A percentile compares a stretch with the other conserved stretches of the same genome.
Conservation (phyloP, 2,329 filamentous ascomycete species). For the Cladosporium oxysporum region DNA sequence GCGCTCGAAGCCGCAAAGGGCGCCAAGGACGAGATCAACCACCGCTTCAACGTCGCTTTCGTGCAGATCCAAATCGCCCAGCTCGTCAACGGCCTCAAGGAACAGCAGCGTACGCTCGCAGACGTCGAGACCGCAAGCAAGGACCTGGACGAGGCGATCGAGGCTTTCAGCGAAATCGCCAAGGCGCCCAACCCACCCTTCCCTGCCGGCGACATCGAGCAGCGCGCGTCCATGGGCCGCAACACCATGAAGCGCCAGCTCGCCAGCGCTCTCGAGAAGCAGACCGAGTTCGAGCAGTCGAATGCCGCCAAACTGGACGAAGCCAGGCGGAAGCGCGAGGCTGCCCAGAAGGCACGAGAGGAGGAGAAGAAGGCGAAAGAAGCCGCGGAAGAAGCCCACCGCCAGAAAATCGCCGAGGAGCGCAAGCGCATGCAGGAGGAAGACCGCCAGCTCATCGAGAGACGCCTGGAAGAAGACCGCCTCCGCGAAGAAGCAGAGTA, state of each 20-base stretch:
- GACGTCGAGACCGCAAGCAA: conserved; percentile 79
- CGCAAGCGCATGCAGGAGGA: conserved; percentile 76
- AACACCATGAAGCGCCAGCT: conserved; percentile 94
- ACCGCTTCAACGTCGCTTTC: conserved; percentile 97
- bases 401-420: conserved; percentile 82
- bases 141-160: conserved; percentile 84
- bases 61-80: conserved; percentile 93
- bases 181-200: conserved; percentile 74
- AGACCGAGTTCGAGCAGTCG: conserved; percentile 89
- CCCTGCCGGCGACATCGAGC: conserved; percentile 85
- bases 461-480: conserved; percentile 70
- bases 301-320: conserved; percentile 85
- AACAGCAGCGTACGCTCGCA: conserved; percentile 73
- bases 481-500: conserved; percentile 68
- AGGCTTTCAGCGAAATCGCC: conserved; percentile 62
- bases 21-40: conserved; percentile 76
- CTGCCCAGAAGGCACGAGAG: conserved; percentile 75
- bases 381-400: conserved; percentile 70
- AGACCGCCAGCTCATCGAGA: conserved; percentile 69
- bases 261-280: conserved; percentile 77
- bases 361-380: conserved; percentile 70
- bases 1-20: conserved; percentile 67
- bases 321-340: conserved; percentile 77
- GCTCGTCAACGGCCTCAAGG: conserved; percentile 71
- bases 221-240: conserved; percentile 94